Evolutionary conservation across 305 asterid genomes (phyloP), one percentile per base, ranked within the genome.

Genomic region (Solanum hybrid): DNA sequence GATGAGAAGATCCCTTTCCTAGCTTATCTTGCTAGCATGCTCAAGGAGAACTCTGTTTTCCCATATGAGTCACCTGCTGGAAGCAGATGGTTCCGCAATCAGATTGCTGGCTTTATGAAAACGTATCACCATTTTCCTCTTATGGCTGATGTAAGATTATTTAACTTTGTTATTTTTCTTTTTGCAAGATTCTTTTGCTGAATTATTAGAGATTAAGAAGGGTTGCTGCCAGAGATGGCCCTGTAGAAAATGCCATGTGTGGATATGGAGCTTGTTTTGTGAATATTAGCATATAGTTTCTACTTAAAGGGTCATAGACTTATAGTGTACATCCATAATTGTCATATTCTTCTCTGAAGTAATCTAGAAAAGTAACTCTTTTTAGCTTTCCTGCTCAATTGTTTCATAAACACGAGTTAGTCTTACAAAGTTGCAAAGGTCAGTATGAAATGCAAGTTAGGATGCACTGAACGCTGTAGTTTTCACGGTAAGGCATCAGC

Each of bases 1-100:
- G 99, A 97, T 92, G 99, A 97, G 95, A 97, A 97, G 93, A 97
- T 97, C 57, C 98, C 98, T 36, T 97, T 97, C 94, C 95, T 97
- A 80, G 98, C 99, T 92, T 94, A 97, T 94, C 98, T 98, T 91
- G 98, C 99, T 73, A 94, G 94, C 92, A 96, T 95, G 92, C 91
- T 97, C 6, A 96, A 96, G 93, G 96, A 95, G 84, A 93, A 93
- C 89, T 94, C 98, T 17, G 95, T 92, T 92, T 97, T 96, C 92
- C 96, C 98, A 39, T 95, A 96, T 41, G 99, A 96, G 91, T 97
- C 97, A 89, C 99, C 99, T 85, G 99, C 99, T 82, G 99, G 99
- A 93, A 96, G 98, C 94, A 94, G 94, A 94, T 90, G 98, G 91
- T 96, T 96, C 91, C 98, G 99, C 83, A 93, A 91, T 93, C 98